Conservation (phyloP, 148 eudicot species). For the Nyssa sinensis region DNA sequence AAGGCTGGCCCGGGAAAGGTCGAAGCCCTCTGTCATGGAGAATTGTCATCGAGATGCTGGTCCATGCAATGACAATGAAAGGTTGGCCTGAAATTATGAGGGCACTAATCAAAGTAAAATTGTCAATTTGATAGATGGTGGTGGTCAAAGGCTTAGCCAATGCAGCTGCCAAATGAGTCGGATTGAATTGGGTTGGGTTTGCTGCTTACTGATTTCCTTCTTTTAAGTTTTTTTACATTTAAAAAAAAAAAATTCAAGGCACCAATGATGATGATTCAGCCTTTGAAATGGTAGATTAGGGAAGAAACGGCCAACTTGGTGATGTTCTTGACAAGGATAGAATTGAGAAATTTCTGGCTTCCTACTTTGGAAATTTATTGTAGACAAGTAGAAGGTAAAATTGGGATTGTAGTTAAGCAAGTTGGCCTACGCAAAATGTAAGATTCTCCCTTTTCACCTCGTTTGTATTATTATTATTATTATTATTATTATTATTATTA, state of each 20-base stretch:
- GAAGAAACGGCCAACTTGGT: too few relatives aligned
- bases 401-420: too few relatives aligned
- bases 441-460: too few relatives aligned
- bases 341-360: too few relatives aligned
- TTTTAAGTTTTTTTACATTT: background rate
- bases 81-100: background rate
- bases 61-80: background rate
- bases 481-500: too few relatives aligned
- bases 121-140: background rate
- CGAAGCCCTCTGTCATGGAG: conserved; percentile 15
- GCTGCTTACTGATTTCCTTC: background rate
- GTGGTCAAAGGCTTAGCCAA: background rate
- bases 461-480: too few relatives aligned
- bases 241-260: background rate
- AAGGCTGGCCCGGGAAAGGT: conserved; percentile 30
- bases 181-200: background rate
- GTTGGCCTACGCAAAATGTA: too few relatives aligned
- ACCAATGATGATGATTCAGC: background rate
- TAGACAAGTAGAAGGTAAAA: too few relatives aligned
- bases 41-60: conserved; percentile 1
- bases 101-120: background rate
- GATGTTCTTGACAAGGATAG: too few relatives aligned
- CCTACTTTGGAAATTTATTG: too few relatives aligned
- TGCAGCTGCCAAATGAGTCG: background rate
- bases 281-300: background rate